These are phyloP conservation scores for Triglochin maritima DNA, from an alignment of 106 monocot species.

Conservation along the genomic window DNA sequence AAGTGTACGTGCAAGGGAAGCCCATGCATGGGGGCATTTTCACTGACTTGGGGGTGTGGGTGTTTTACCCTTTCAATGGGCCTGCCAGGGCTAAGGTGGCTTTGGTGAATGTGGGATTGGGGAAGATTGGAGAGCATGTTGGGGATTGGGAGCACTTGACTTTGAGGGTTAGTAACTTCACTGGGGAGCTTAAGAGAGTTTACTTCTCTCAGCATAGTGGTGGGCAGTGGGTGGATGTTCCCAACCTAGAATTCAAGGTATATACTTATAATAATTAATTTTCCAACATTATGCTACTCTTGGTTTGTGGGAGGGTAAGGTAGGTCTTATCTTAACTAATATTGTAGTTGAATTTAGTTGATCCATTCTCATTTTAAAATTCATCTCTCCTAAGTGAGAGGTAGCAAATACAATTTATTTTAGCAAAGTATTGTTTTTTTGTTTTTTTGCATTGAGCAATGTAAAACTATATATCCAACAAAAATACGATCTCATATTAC, in stretches of 20 bases:
- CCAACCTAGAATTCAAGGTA: slow-evolving; percentile 30
- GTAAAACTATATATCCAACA: too few species aligned
- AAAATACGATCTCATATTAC: neutral
- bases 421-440: too few species aligned
- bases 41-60: slow-evolving; percentile 68
- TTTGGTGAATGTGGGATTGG: slow-evolving; percentile 25
- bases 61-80: slow-evolving; percentile 92
- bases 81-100: slow-evolving; percentile 39
- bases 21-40: slow-evolving; percentile 54
- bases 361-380: too few species aligned
- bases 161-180: slow-evolving; percentile 61
- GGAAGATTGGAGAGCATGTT: slow-evolving; percentile 69
- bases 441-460: too few species aligned
- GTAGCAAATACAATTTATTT: too few species aligned
- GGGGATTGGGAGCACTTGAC: slow-evolving; percentile 96
- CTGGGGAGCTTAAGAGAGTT: slow-evolving; percentile 42
- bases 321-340: too few species aligned
- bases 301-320: too few species aligned
- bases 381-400: too few species aligned
- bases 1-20: slow-evolving; percentile 57
- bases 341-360: too few species aligned
- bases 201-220: slow-evolving; percentile 67
- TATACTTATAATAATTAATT: neutral
- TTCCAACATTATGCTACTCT: neutral
- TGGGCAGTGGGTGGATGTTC: slow-evolving; percentile 58